These are phyloP conservation scores for Hsuehochloa calcarea DNA, from an alignment of 176 grass and related monocot genomes.

Conservation along the genomic window DNA sequence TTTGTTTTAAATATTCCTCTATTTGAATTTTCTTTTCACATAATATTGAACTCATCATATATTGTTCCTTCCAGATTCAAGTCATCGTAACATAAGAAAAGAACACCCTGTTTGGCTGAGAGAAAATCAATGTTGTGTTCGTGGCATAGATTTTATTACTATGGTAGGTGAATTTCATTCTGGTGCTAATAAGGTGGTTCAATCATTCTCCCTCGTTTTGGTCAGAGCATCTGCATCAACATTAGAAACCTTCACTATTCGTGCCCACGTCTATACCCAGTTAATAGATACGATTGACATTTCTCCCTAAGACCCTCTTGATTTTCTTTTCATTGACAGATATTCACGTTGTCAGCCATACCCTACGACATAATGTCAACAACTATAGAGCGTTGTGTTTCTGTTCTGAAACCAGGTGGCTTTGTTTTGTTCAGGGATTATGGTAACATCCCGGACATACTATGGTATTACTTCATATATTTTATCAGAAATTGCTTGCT, in stretches of 20 bases:
- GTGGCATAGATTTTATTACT: slow-evolving; percentile 83
- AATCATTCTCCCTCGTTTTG: slow-evolving; percentile 18
- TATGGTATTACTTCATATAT: not conserved
- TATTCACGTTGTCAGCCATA: slow-evolving; percentile 94
- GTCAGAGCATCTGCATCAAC: not conserved
- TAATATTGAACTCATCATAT: not conserved
- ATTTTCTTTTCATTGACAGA: slow-evolving; percentile 49
- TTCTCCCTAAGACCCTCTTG: not conserved
- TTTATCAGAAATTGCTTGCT: not conserved
- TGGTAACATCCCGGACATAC: slow-evolving; percentile 40
- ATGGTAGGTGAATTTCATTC: slow-evolving; percentile 44
- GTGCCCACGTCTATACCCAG: not conserved
- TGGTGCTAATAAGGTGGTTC: not conserved
- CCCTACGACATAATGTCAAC: slow-evolving; percentile 57
- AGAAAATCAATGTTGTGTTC: slow-evolving; percentile 61
- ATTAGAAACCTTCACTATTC: not conserved
- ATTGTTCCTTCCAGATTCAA: slow-evolving; percentile 45
- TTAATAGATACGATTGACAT: not conserved
- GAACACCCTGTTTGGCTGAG: slow-evolving; percentile 18
- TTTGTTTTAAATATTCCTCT: slow-evolving; percentile 5
- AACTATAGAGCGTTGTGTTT: slow-evolving; percentile 54
- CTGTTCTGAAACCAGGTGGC: slow-evolving; percentile 80
- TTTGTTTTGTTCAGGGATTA: slow-evolving; percentile 93
- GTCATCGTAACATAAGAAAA: slow-evolving; percentile 31
- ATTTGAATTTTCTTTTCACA: slow-evolving; percentile 6